Percentiles rank a stretch among this genome's conserved stretches.
Conservation (phyloP, 805 yeast species). For the Myxozyma mucilagina region DNA sequence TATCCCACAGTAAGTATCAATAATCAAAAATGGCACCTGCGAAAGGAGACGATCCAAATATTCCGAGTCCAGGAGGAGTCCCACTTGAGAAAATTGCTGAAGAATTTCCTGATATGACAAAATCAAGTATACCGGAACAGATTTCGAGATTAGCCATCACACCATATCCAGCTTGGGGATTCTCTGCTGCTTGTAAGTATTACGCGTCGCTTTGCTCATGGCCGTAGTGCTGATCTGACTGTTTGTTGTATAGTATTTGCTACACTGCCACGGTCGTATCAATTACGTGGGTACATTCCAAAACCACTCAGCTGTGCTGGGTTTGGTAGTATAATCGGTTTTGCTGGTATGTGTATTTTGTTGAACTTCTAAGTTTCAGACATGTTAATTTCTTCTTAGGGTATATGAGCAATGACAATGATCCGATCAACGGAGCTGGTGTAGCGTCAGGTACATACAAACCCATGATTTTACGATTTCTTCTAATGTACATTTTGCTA, state of each 20-base stretch:
- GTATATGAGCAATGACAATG: constrained; percentile 70
- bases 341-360: constrained; percentile 27
- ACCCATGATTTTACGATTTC: neutral
- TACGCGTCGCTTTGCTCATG: neutral
- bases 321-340: constrained; percentile 28
- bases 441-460: constrained; percentile 45
- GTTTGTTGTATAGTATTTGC: constrained; percentile 23
- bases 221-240: neutral
- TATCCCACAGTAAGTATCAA: neutral
- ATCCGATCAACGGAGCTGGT: constrained; percentile 75
- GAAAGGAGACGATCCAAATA: neutral
- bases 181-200: constrained; percentile 22
- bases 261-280: constrained; percentile 24
- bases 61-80: neutral
- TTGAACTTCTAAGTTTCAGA: neutral
- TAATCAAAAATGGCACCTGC: neutral
- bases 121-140: constrained; percentile 14
- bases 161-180: constrained; percentile 31
- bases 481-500: constrained; percentile 29
- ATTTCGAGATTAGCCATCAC: constrained; percentile 30
- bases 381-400: constrained; percentile 28
- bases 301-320: constrained; percentile 30
- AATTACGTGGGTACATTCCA: constrained; percentile 18
- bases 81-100: constrained; percentile 1
- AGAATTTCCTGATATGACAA: neutral